Conservation (phyloP, 352 stramenopile genomes). For the Globisporangium cederbergense region DNA sequence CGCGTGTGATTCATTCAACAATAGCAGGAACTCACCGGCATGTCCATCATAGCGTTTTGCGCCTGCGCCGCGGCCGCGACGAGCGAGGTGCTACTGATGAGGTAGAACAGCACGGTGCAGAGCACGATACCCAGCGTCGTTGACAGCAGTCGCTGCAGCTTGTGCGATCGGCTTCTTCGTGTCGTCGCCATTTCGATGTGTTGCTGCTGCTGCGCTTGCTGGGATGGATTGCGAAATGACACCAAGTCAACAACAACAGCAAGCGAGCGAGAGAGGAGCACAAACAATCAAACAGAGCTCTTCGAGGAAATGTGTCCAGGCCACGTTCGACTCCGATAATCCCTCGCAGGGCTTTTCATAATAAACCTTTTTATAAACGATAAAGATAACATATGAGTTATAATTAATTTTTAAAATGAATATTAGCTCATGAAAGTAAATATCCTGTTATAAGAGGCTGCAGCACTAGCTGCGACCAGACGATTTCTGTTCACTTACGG, state of each 20-base stretch:
- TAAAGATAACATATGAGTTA: too few species aligned
- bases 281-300: not conserved
- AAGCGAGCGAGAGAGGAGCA: not conserved
- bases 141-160: not conserved
- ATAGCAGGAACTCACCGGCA: constrained; percentile 40
- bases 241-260: not conserved
- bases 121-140: not conserved
- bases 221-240: constrained; percentile 8
- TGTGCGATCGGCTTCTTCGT: not conserved
- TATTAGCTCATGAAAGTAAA: too few species aligned
- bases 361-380: not conserved
- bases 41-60: constrained; percentile 45
- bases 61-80: constrained; percentile 7
- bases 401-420: too few species aligned
- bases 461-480: not conserved
- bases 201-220: not conserved
- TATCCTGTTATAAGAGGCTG: too few species aligned
- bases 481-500: constrained; percentile 2
- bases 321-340: not conserved
- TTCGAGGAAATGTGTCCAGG: constrained; percentile 4
- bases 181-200: constrained; percentile 6
- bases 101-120: constrained; percentile 16
- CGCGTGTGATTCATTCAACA: constrained; percentile 9
- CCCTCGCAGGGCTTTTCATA: not conserved
- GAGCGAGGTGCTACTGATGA: constrained; percentile 6